A percentile compares a stretch with the other conserved stretches of the same genome.
phyloP scores from a whole-genome alignment of 108 stramenopile genomes.

The Nannochloropsis gaditana region DNA sequence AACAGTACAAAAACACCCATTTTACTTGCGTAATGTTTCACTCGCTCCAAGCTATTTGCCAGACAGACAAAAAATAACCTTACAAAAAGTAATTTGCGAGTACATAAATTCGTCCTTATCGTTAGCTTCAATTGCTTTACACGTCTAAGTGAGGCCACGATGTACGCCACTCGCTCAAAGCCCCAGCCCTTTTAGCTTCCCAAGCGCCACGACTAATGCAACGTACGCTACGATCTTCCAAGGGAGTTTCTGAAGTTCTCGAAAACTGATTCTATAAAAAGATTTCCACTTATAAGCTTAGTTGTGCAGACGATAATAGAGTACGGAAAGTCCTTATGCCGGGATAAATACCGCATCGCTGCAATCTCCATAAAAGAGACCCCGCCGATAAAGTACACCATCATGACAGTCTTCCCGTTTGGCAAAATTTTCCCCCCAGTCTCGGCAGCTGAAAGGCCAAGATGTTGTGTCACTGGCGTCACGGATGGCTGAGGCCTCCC shows the following conservation, averaged over 20 bases:
- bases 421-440: neutral
- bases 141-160: too few species aligned
- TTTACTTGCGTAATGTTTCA: too few species aligned
- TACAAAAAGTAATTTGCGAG: too few species aligned
- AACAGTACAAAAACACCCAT: too few species aligned
- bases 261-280: conserved; percentile 26
- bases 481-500: neutral
- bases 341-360: conserved; percentile 74
- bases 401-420: conserved; percentile 48
- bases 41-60: too few species aligned
- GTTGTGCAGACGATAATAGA: conserved; percentile 46
- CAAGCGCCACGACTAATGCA: too few species aligned
- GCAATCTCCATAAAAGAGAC: conserved; percentile 89
- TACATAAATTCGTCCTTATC: too few species aligned
- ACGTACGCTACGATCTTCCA: neutral
- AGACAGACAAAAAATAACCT: too few species aligned
- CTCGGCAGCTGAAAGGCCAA: neutral
- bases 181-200: too few species aligned
- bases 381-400: conserved; percentile 82
- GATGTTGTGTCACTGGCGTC: neutral
- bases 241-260: conserved; percentile 30
- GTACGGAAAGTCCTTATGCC: conserved; percentile 47
- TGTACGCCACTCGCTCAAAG: too few species aligned
- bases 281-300: conserved; percentile 46
- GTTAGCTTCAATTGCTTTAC: too few species aligned